A percentile compares a stretch with the other conserved stretches of the same genome.
Conservation (phyloP, 208 protist species). For the Acanthamoeba quina region DNA sequence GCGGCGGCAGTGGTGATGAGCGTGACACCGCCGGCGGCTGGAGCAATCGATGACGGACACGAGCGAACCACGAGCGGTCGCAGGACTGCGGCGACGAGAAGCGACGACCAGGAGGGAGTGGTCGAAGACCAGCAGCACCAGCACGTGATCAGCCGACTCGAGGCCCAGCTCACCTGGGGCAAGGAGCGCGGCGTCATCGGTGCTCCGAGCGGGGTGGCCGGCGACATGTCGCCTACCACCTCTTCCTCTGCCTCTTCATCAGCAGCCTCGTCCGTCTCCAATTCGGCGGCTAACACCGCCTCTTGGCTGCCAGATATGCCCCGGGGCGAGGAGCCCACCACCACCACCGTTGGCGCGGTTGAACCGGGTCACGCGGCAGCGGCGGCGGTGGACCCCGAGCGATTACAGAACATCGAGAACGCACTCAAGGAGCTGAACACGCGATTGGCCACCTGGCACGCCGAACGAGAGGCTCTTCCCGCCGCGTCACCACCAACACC, state of each 20-base stretch:
- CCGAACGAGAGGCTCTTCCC: not conserved
- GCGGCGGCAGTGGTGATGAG: no score
- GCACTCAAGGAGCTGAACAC: not conserved
- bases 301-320: not conserved
- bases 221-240: not conserved
- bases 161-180: not conserved
- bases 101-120: not conserved
- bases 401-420: not conserved
- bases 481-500: no score
- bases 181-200: slow-evolving; percentile 48
- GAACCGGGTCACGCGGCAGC: not conserved
- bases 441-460: not conserved
- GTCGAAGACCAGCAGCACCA: slow-evolving; percentile 14
- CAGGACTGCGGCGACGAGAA: not conserved
- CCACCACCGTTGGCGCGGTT: no score
- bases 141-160: not conserved
- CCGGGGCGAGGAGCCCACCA: not conserved
- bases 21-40: not conserved
- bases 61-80: no score
- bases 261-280: not conserved
- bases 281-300: not conserved
- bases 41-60: not conserved
- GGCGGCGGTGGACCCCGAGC: not conserved
- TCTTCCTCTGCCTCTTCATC: not conserved
- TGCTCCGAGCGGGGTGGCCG: slow-evolving; percentile 1